These are phyloP conservation scores for Cyathus striatus DNA, from an alignment of 768 basidiomycete genomes.

Conservation along the genomic window DNA sequence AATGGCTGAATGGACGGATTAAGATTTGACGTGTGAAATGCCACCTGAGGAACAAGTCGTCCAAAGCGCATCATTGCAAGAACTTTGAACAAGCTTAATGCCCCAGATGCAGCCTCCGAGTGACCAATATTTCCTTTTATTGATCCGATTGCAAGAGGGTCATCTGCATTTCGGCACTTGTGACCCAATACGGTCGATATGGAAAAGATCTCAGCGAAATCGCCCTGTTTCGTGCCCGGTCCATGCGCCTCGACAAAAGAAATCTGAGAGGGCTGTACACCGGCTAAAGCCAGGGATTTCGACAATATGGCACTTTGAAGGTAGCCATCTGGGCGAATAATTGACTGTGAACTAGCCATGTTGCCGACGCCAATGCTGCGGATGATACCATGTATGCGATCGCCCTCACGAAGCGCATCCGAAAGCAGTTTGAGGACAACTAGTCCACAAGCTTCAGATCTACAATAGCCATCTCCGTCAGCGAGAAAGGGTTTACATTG, in stretches of 20 bases:
- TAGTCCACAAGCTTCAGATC: slow-evolving; percentile 41
- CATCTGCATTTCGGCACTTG: background rate
- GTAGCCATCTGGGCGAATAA: slow-evolving; percentile 1
- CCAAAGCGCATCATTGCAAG: slow-evolving; percentile 3
- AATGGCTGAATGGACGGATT: slow-evolving; percentile 2
- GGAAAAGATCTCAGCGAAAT: slow-evolving; percentile 3
- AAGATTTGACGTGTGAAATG: slow-evolving; percentile 1
- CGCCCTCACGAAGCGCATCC: slow-evolving; percentile 40
- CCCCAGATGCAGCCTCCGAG: slow-evolving; percentile 4
- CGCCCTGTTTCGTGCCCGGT: slow-evolving; percentile 3
- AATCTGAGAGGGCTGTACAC: slow-evolving; percentile 2
- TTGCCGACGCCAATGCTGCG: slow-evolving; percentile 20
- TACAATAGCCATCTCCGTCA: slow-evolving; percentile 41
- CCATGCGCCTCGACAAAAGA: slow-evolving; percentile 5
- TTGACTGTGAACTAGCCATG: slow-evolving; percentile 4
- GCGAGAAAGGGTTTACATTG: slow-evolving; percentile 46
- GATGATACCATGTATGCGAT: slow-evolving; percentile 40
- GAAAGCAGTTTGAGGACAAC: slow-evolving; percentile 46
- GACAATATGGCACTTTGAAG: background rate
- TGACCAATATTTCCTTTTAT: slow-evolving; percentile 5
- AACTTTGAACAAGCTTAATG: slow-evolving; percentile 4
- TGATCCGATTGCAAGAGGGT: slow-evolving; percentile 2
- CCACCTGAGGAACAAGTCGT: slow-evolving; percentile 3
- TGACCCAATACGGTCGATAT: slow-evolving; percentile 3
- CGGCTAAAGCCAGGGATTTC: background rate